Base-by-base conservation (phyloP, 2,329 filamentous ascomycete genomes). In the Aspergillus tanneri region DNA sequence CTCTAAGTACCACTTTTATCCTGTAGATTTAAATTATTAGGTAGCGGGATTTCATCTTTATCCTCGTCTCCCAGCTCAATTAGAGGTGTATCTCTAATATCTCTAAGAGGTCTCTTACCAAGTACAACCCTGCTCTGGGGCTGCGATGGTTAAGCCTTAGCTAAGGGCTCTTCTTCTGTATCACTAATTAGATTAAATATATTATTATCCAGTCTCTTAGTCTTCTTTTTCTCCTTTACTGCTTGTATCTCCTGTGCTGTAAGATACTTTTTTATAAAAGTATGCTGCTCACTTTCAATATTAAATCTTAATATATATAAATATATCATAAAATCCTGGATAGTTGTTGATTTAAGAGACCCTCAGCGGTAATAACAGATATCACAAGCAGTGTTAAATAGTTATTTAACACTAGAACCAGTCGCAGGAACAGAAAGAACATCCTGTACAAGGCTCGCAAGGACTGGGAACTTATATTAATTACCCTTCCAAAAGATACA, bases 1-100 rank as follows among this genome's bases (percentile, higher is more conserved):
- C 36, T 40, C 18, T 35, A 25, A 46, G 27, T 40, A 40, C 24
- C 21, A 41, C 11, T 40, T 25, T 46, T 19, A 14, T 21, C 28
- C 16, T 18, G 27, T 12, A 46, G 24, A 27, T 18, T 16, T 10
- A 4, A 21, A 37, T 46, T 46, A 28, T 39, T 24, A 46, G 43
- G 27, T 2, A 46, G 36, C 16, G 44, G 28, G 25, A 46, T 34
- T 8, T 34, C 14, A 43, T 43, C 19, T 11, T 32, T 21, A 34
- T 43, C n/a, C n/a, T n/a, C n/a, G n/a, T n/a, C n/a, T n/a, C n/a
- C n/a, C n/a, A n/a, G n/a, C n/a, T n/a, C n/a, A n/a, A n/a, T n/a
- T n/a, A n/a, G n/a, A n/a, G n/a, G n/a, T n/a, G n/a, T n/a, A 14
- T 23, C n/a, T 5, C 14, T 34, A 34, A 8, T 34, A 34, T 34